Conservation (phyloP, 2,329 filamentous ascomycete genomes). For the Diplodia sapinea region DNA sequence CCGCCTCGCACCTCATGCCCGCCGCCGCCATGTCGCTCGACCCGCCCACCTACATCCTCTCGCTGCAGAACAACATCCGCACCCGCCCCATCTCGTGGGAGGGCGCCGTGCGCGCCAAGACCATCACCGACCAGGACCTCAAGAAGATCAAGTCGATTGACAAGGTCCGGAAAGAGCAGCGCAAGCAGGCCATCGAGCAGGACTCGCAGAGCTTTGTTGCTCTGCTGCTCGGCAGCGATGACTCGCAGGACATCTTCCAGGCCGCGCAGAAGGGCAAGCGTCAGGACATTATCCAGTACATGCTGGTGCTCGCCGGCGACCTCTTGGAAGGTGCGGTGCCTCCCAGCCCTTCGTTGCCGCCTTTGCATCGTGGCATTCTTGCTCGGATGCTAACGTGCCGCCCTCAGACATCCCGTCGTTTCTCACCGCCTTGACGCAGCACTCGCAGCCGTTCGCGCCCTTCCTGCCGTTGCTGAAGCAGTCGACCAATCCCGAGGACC, state of each 20-base stretch:
- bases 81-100: slow-evolving; percentile 97
- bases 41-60: slow-evolving; percentile 83
- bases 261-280: slow-evolving; percentile 73
- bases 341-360: neutral
- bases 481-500: slow-evolving; percentile 81
- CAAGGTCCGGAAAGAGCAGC: slow-evolving; percentile 91
- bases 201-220: slow-evolving; percentile 80
- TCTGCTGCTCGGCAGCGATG: slow-evolving; percentile 74
- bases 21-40: slow-evolving; percentile 78
- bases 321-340: slow-evolving; percentile 74
- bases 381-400: neutral
- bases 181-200: slow-evolving; percentile 78
- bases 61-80: slow-evolving; percentile 95
- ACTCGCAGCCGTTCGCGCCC: slow-evolving; percentile 73
- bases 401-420: slow-evolving; percentile 77
- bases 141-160: slow-evolving; percentile 96
- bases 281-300: slow-evolving; percentile 91
- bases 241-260: slow-evolving; percentile 78
- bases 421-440: slow-evolving; percentile 74
- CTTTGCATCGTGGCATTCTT: neutral
- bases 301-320: slow-evolving; percentile 86
- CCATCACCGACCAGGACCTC: slow-evolving; percentile 90
- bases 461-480: slow-evolving; percentile 85
- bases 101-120: slow-evolving; percentile 89
- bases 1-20: slow-evolving; percentile 15